Evolutionary conservation across 2,329 filamentous ascomycete genomes (phyloP), one percentile per base, ranked within the genome.

Genomic region (Canariomyces notabilis): DNA sequence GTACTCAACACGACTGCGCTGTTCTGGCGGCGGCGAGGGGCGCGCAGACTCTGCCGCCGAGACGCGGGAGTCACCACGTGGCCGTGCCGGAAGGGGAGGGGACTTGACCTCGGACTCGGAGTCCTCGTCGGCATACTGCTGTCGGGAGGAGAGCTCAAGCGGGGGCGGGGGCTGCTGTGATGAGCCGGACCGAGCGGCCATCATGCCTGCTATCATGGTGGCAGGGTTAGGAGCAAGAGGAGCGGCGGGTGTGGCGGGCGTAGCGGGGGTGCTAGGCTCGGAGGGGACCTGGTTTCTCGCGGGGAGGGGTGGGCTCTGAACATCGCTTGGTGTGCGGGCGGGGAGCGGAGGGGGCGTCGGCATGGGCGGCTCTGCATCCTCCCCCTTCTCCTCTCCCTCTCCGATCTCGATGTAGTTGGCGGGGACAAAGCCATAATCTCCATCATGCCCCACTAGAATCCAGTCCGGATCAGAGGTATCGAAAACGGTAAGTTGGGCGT

Each of bases 401-500:
- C 73, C 66, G 42, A 88, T 67, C 56, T 97, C 89, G 55, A 97
- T 95, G 64, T 98, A 98, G 67, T 97, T 98, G 50, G 91, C 80
- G 3, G 93, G 93, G 44, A 87, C 93, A 66, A 98, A 98, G 39
- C 93, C 93, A 70, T 83, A 98, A 55, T 96, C 89, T 43, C 80
- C 80, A 56, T 89, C 82, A 36, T 84, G 72, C 15, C 91, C 90
- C 22, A 95, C 91, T 40, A 98, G 73, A 52, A 93, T 95, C 93
- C 93, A 98, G 68, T 98, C 93, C 12, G 89, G 88, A 65, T 98
- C 93, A 5, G 89, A 85, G 8, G 77, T 83, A 66, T 98, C 93
- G 68, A 87, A 97, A 38, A 98, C 87, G 50, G 86, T 74, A 39
- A 98, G 76, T 36, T 80, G 69, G 33, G 85, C 83, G 63, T 95